Percentiles rank a stretch among this genome's conserved stretches.
Conservation (phyloP, 1,284 basidiomycete genomes). For the Anthracocystis walkeri region DNA sequence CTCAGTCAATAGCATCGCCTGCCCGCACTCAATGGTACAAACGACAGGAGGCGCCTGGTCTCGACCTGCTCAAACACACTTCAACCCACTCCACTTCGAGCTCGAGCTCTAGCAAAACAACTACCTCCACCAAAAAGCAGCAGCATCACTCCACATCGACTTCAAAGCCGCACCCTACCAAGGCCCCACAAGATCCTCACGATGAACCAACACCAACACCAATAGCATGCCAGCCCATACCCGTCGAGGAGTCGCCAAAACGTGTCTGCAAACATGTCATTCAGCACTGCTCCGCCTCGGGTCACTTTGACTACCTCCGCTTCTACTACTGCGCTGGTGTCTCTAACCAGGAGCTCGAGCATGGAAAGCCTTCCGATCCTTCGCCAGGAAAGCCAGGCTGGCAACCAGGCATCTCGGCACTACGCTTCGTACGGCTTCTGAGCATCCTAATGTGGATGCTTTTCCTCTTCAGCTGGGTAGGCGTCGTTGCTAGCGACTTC, state of each 20-base stretch:
- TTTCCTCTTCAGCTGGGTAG: slow-evolving; percentile 65
- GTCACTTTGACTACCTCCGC: slow-evolving; percentile 58
- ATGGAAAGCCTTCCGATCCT: slow-evolving; percentile 32
- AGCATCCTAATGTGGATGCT: slow-evolving; percentile 59
- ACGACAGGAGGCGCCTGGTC: neutral
- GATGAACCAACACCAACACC: slow-evolving; percentile 2
- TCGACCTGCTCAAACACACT: slow-evolving; percentile 15
- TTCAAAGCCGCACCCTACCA: slow-evolving; percentile 8
- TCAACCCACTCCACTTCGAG: neutral
- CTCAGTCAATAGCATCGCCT: slow-evolving; percentile 4
- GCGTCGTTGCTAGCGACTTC: slow-evolving; percentile 67
- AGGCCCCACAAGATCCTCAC: slow-evolving; percentile 10
- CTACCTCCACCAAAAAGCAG: slow-evolving; percentile 14
- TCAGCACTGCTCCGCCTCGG: slow-evolving; percentile 49
- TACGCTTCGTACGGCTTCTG: slow-evolving; percentile 38
- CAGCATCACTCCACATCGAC: slow-evolving; percentile 7
- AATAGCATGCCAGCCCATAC: slow-evolving; percentile 48
- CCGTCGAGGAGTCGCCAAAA: slow-evolving; percentile 22
- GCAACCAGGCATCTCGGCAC: slow-evolving; percentile 30
- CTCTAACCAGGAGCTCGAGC: slow-evolving; percentile 4
- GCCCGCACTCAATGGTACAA: slow-evolving; percentile 13
- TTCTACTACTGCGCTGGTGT: slow-evolving; percentile 64
- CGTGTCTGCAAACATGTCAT: slow-evolving; percentile 57
- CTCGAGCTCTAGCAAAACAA: slow-evolving; percentile 8
- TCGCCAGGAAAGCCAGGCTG: slow-evolving; percentile 14